Base-by-base conservation (phyloP, 352 stramenopile genomes). In the Pythium graminicola region DNA sequence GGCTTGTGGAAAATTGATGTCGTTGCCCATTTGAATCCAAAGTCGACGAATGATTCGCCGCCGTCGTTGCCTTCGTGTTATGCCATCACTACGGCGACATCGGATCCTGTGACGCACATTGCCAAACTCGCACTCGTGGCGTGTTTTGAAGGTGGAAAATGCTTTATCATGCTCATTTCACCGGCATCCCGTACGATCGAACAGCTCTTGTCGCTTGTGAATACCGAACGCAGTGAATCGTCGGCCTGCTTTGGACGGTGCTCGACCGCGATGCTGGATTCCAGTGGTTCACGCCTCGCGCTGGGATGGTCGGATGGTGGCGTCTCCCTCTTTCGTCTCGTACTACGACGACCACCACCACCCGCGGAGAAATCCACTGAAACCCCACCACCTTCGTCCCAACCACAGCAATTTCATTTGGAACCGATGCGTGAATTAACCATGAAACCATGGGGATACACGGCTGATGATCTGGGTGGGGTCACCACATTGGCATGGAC, bases 1-100 rank as follows among this genome's bases (percentile, higher is more conserved):
- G 72, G 73, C 32, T 65, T 88, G 6, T 91, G 80, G 80, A 88
- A 88, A 57, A 89, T 91, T 57, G 80, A 91, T 42, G 77, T 91
- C 6, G 54, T 81, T 1, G 65, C 72, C 6, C 80, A 91, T 33
- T 45, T 89, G 9, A 31, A 49, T 16, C 48, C 52, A 39, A n/a
- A n/a, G 10, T 13, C 33, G 6, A 40, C 28, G 1, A 35, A 36
- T 26, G 16, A 4, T 10, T 17, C 41, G 19, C 20, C 57, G 1
- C 17, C 56, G 7, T 17, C 26, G 1, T 36, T 47, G 16, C 66
- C 69, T 22, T 76, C 66, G 29, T 91, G 80, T 47, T 85, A 84
- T 32, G 62, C 64, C 2, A 47, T 90, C 32, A 70, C 76, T 11
- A 72, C 71, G 24, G 80, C 73, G 6, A 72, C 76, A 6, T 52